Base-by-base conservation (phyloP, 2,329 filamentous ascomycete genomes). In the Fusarium sp. region DNA sequence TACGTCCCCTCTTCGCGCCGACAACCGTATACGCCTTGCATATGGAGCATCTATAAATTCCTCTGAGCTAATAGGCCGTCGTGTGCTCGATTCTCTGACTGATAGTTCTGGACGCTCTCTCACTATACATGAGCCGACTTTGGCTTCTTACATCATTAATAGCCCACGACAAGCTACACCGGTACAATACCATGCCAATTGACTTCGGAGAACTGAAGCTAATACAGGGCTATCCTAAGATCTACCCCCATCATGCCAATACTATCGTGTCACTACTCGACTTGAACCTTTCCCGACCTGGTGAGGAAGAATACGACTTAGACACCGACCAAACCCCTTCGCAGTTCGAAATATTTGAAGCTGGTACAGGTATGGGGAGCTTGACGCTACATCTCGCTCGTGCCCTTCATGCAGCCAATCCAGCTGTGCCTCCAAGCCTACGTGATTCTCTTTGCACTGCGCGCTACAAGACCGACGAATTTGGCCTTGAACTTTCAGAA, bases 351-450 rank as follows among this genome's bases (percentile, higher is more conserved):
- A 92, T 96, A 44, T 88, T 96, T 52, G 93, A 96, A 78, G 92
- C 92, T 46, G 92, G 93, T 17, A 96, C 92, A 5, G 93, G 92
- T n/a, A 92, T 94, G 82, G 93, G 92, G 59, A 89, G 90, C 33
- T 79, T 96, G 59, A 95, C 92, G 1, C 78, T 96, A 6, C 87
- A 94, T 73, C 83, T 96, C 22, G 89, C 92, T 30, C 86, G 91
- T 52, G 91, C 92, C 4, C 87, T 96, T 45, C 90, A 94, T 75
- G 92, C 87, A 44, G 90, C 88, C 19, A 94, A 94, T 73, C 80
- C 86, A 3, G 78, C 82, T 8, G 51, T 80, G 5, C 79, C 85
- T 7, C 83, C 84, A 0, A 73, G 77, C 15, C 75, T 84, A 17
- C 82, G 82, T 20, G 67, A 65, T 20, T 47, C 53, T 10, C 70